Percentiles rank a stretch among this genome's conserved stretches.
Evolutionary conservation across 306 rosid species (phyloP).

Genomic region (Glycine tomentella): DNA sequence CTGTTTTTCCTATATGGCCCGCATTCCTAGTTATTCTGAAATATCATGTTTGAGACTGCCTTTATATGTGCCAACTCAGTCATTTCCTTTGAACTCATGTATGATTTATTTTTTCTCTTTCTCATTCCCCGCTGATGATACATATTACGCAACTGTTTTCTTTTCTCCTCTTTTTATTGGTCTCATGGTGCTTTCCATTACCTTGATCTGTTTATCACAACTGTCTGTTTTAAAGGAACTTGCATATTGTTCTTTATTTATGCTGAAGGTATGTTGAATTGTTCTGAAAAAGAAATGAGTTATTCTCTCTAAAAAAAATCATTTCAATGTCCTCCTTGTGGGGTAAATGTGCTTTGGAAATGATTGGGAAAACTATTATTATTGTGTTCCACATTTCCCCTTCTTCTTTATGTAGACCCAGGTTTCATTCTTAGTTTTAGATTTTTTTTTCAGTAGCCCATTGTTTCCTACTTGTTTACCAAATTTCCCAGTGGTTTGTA

Average conservation of each 20-base stretch:
- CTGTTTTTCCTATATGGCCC: background rate
- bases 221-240: too few species aligned
- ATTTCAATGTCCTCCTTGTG: background rate
- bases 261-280: too few species aligned
- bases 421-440: conserved; percentile 9
- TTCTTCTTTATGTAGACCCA: conserved; percentile 25
- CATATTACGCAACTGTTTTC: conserved; percentile 3
- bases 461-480: background rate
- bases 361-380: conserved; percentile 27
- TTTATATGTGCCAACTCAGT: conserved; percentile 24
- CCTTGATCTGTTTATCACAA: background rate
- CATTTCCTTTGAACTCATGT: background rate
- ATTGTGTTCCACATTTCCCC: background rate
- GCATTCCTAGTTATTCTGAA: conserved; percentile 6
- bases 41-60: conserved; percentile 9
- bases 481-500: background rate
- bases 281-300: background rate
- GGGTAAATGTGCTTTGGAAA: background rate
- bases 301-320: background rate
- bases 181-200: conserved; percentile 19
- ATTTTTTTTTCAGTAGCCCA: background rate
- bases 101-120: conserved; percentile 13
- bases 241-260: too few species aligned
- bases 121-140: background rate
- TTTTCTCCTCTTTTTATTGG: conserved; percentile 14